Conservation (phyloP, 495 filamentous ascomycete genomes). For the Gamarada debralockiae region DNA sequence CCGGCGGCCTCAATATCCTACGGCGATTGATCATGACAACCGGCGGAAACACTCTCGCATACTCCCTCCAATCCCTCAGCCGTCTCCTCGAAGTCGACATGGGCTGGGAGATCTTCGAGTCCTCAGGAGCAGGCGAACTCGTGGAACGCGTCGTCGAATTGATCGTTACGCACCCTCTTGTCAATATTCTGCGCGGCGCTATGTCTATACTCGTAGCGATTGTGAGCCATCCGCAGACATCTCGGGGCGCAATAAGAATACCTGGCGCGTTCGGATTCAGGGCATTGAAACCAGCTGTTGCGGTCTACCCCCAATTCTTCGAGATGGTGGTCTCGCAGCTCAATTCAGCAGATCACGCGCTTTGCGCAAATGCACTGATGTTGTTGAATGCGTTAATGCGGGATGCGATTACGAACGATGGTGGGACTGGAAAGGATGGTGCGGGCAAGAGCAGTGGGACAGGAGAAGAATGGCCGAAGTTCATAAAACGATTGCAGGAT, state of each 20-base stretch:
- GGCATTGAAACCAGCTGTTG: constrained; percentile 88
- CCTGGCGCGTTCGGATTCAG: constrained; percentile 60
- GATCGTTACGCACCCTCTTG: constrained; percentile 91
- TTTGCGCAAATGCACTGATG: constrained; percentile 93
- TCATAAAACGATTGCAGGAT: constrained; percentile 90
- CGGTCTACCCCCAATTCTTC: constrained; percentile 86
- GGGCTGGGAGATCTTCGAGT: constrained; percentile 82
- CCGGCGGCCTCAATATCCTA: constrained; percentile 78
- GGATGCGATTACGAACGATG: constrained; percentile 76
- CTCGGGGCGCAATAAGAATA: constrained; percentile 31
- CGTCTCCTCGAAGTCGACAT: constrained; percentile 91
- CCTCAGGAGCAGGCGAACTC: constrained; percentile 42
- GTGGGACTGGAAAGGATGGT: constrained; percentile 30
- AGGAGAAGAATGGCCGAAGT: constrained; percentile 85
- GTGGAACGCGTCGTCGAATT: constrained; percentile 81
- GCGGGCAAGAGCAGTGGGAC: constrained; percentile 30
- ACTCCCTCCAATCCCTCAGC: constrained; percentile 83
- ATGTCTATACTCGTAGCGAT: constrained; percentile 95
- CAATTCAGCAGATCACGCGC: constrained; percentile 89
- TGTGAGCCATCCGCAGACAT: constrained; percentile 74
- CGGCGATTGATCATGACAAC: constrained; percentile 77
- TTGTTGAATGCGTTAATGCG: constrained; percentile 93
- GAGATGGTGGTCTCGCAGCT: constrained; percentile 88
- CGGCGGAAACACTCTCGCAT: constrained; percentile 91
- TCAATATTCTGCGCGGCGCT: constrained; percentile 94